phyloP scores from a whole-genome alignment of 108 stramenopile species.

The Nitzschia sp. region DNA sequence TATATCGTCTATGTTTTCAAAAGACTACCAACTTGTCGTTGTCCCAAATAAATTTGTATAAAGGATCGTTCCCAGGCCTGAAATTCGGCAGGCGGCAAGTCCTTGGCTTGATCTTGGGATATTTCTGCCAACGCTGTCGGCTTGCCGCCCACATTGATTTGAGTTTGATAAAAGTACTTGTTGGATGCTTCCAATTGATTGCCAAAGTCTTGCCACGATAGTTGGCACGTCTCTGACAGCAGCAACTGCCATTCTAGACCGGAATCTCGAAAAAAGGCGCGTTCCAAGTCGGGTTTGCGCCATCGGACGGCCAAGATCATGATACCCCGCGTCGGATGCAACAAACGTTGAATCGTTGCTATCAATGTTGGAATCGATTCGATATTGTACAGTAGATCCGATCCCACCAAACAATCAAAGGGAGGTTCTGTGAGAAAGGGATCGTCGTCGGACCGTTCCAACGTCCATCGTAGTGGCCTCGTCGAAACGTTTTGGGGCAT shows the following conservation, averaged over 20 bases:
- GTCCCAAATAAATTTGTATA: slow-evolving; percentile 61
- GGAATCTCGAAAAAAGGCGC: slow-evolving; percentile 55
- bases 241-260: slow-evolving; percentile 31
- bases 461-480: slow-evolving; percentile 30
- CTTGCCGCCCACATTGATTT: slow-evolving; percentile 32
- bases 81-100: slow-evolving; percentile 56
- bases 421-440: slow-evolving; percentile 6
- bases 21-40: too few species aligned
- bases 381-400: slow-evolving; percentile 77
- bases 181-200: slow-evolving; percentile 53
- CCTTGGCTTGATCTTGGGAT: slow-evolving; percentile 41
- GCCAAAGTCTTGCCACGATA: slow-evolving; percentile 61
- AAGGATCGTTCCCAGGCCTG: slow-evolving; percentile 61
- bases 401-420: slow-evolving; percentile 62
- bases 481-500: background rate
- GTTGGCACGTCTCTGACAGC: slow-evolving; percentile 10
- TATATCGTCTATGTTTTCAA: too few species aligned
- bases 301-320: slow-evolving; percentile 62
- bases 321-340: slow-evolving; percentile 41
- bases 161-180: slow-evolving; percentile 52
- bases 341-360: slow-evolving; percentile 51
- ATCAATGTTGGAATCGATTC: slow-evolving; percentile 56
- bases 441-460: slow-evolving; percentile 34
- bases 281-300: slow-evolving; percentile 75
- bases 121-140: slow-evolving; percentile 52